phyloP scores from a whole-genome alignment of 2,329 filamentous ascomycete species.

The Penicillium sp. region DNA sequence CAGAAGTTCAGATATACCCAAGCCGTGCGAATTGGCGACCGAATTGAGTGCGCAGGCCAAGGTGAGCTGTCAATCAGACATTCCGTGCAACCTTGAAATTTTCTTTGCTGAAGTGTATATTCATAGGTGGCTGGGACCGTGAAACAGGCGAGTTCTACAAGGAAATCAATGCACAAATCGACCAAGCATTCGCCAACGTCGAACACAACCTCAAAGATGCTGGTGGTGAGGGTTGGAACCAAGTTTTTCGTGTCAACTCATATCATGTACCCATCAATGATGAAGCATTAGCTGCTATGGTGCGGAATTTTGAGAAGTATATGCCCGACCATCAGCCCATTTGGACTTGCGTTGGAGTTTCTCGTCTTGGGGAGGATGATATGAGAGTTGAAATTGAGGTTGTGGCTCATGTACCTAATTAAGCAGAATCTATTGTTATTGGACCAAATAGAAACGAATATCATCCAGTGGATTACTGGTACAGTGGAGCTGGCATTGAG shows the following conservation, averaged over 20 bases:
- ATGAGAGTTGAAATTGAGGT: constrained; percentile 64
- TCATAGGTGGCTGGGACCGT: constrained; percentile 38
- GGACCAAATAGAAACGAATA: neutral
- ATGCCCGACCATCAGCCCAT: constrained; percentile 55
- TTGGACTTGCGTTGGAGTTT: constrained; percentile 57
- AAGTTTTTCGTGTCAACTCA: constrained; percentile 53
- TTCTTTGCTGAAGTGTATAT: neutral
- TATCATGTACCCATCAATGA: constrained; percentile 49
- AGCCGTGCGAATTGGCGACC: constrained; percentile 50
- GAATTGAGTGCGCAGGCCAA: constrained; percentile 44
- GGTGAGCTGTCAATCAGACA: constrained; percentile 8
- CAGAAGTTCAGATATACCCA: constrained; percentile 46
- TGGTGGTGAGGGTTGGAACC: constrained; percentile 50
- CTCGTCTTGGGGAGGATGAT: constrained; percentile 46
- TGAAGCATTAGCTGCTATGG: constrained; percentile 42
- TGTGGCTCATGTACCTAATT: constrained; percentile 42
- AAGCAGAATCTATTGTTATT: neutral
- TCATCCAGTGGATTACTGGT: too few species aligned
- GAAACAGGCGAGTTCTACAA: constrained; percentile 21
- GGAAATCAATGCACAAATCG: constrained; percentile 49
- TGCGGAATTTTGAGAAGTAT: constrained; percentile 51
- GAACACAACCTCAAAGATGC: constrained; percentile 53
- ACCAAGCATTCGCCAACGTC: constrained; percentile 59
- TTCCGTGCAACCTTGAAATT: too few species aligned
- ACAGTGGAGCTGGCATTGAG: too few species aligned